Evolutionary conservation across 169 alveolate genomes (phyloP).

Genomic region (Cystoisospora suis): DNA sequence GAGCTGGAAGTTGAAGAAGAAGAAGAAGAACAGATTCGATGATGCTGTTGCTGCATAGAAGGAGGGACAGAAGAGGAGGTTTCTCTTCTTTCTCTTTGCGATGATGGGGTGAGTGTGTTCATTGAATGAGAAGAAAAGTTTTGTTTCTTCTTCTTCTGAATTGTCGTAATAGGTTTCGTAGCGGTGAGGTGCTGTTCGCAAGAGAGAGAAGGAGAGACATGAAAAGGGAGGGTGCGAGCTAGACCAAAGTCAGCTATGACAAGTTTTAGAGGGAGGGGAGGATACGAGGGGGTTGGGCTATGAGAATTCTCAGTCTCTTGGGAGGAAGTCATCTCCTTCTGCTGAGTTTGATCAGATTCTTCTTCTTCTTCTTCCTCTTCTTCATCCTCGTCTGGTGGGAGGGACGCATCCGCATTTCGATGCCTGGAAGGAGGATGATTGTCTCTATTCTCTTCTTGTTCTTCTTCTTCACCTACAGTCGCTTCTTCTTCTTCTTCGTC

Average conservation of each 20-base stretch:
- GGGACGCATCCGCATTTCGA: not conserved
- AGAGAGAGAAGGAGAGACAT: not conserved
- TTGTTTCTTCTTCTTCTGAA: no score
- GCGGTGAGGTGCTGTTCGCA: not conserved
- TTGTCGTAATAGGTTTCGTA: not conserved
- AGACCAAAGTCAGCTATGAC: slow-evolving; percentile 87
- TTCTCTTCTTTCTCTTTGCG: no score
- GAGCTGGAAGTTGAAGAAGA: no score
- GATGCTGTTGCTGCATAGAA: no score
- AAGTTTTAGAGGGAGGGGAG: slow-evolving; percentile 23
- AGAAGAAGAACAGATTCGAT: no score
- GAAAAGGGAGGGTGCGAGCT: slow-evolving; percentile 84
- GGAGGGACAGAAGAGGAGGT: no score
- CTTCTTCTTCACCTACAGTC: no score
- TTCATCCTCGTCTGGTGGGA: not conserved
- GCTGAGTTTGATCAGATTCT: not conserved
- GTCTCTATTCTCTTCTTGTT: no score
- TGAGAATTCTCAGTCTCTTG: not conserved
- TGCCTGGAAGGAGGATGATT: no score
- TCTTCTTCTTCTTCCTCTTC: not conserved
- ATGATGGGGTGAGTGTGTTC: no score
- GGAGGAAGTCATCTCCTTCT: not conserved
- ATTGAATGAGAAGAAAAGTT: no score
- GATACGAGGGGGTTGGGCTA: not conserved
- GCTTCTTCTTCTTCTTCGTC: no score